phyloP scores from a whole-genome alignment of 495 filamentous ascomycete species.

The Cryomyces minteri region DNA sequence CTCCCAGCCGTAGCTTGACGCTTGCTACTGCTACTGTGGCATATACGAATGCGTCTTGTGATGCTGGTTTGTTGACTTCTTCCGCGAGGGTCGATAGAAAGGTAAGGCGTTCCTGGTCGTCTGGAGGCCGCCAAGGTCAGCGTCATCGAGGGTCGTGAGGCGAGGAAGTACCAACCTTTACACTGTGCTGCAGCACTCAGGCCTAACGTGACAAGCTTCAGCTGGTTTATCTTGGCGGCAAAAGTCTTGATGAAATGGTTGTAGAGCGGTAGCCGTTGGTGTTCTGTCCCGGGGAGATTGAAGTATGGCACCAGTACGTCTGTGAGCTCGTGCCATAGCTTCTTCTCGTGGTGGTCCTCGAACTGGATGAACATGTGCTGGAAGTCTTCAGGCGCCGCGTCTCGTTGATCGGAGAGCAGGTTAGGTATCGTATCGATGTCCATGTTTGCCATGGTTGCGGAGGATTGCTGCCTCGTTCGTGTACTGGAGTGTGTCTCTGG shows the following conservation, averaged over 20 bases:
- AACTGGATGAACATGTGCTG: constrained; percentile 80
- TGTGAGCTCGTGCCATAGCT: constrained; percentile 98
- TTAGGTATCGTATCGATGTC: constrained; percentile 75
- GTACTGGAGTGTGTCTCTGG: too few relatives aligned
- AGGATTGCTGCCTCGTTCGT: too few relatives aligned
- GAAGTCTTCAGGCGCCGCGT: constrained; percentile 64
- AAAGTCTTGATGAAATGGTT: constrained; percentile 92
- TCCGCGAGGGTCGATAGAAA: constrained; percentile 72
- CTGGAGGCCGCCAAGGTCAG: constrained; percentile 25
- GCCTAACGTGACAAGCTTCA: constrained; percentile 84
- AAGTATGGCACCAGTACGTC: constrained; percentile 80
- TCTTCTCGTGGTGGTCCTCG: constrained; percentile 95
- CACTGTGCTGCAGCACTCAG: constrained; percentile 75
- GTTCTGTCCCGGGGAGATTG: constrained; percentile 55
- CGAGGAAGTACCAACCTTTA: constrained; percentile 38
- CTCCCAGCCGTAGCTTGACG: constrained; percentile 60
- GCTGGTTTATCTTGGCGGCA: constrained; percentile 94
- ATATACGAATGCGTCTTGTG: constrained; percentile 93
- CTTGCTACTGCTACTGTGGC: constrained; percentile 80
- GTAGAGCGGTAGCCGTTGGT: constrained; percentile 76
- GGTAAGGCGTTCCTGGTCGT: constrained; percentile 68
- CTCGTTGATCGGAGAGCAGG: constrained; percentile 77
- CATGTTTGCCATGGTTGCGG: constrained; percentile 28
- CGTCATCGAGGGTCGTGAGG: constrained; percentile 2
- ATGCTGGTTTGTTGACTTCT: constrained; percentile 80